These are phyloP conservation scores for Zygoascus ofunaensis DNA, from an alignment of 805 yeast species.

Conservation along the genomic window DNA sequence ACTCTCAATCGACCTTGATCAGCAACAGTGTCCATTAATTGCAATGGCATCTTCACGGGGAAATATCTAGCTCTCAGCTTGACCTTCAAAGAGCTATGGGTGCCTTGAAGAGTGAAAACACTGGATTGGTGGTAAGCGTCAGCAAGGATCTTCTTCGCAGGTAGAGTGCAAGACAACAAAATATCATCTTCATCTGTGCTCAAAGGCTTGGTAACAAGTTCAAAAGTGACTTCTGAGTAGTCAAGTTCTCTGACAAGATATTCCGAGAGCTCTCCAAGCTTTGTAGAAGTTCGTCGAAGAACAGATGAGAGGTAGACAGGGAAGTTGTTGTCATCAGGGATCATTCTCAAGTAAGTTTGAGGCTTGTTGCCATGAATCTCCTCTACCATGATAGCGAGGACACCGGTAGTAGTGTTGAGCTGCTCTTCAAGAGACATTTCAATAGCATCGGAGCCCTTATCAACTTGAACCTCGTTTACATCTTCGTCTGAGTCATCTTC, in stretches of 20 bases:
- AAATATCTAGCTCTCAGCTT: constrained; percentile 64
- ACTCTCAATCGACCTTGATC: constrained; percentile 66
- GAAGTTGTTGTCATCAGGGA: constrained; percentile 67
- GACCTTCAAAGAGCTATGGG: constrained; percentile 37
- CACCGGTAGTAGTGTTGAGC: constrained; percentile 57
- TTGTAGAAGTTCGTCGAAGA: constrained; percentile 30
- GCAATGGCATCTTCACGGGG: constrained; percentile 57
- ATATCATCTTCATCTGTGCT: constrained; percentile 43
- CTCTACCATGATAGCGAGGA: constrained; percentile 56
- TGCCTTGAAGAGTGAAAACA: constrained; percentile 46
- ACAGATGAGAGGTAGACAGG: constrained; percentile 50
- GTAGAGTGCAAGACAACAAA: constrained; percentile 53
- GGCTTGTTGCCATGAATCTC: constrained; percentile 45
- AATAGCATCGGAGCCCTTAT: constrained; percentile 27
- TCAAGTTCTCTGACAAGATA: constrained; percentile 68
- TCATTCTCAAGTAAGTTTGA: constrained; percentile 62
- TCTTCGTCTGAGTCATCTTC: constrained; percentile 29
- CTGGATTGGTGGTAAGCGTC: constrained; percentile 44
- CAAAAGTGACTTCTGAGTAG: constrained; percentile 56
- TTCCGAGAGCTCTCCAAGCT: constrained; percentile 55
- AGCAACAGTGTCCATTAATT: constrained; percentile 63
- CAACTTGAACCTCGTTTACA: constrained; percentile 22
- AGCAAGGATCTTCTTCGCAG: constrained; percentile 57
- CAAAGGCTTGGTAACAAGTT: constrained; percentile 46
- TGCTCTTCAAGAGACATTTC: constrained; percentile 41